Conservation (phyloP, 352 stramenopile genomes). For the Pythium aristosporum region DNA sequence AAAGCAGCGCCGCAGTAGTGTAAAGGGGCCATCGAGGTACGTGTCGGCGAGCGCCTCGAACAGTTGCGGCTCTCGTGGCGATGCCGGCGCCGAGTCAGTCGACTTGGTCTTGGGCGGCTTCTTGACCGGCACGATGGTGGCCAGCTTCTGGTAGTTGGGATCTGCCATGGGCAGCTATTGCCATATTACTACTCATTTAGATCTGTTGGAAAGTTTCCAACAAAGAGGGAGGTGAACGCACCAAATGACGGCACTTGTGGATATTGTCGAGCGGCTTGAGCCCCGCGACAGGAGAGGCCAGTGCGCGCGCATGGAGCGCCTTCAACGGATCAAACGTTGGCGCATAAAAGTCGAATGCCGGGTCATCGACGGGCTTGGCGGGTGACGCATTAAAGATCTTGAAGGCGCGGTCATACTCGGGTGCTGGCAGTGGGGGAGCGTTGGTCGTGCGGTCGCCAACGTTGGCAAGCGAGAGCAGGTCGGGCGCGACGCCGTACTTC, state of each 20-base stretch:
- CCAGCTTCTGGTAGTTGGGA: slow-evolving; percentile 46
- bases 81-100: not conserved
- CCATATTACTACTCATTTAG: not conserved
- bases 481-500: slow-evolving; percentile 68
- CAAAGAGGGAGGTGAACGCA: slow-evolving; percentile 23
- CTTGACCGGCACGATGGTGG: slow-evolving; percentile 34
- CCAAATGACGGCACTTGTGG: slow-evolving; percentile 78
- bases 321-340: slow-evolving; percentile 50
- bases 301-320: slow-evolving; percentile 31
- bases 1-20: slow-evolving; percentile 77
- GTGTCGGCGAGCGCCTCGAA: slow-evolving; percentile 39
- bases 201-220: not conserved
- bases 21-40: slow-evolving; percentile 85
- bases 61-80: slow-evolving; percentile 17
- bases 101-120: slow-evolving; percentile 2
- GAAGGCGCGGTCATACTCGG: slow-evolving; percentile 43
- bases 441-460: not conserved
- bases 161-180: slow-evolving; percentile 64
- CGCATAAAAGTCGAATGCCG: slow-evolving; percentile 52
- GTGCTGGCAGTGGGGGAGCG: not conserved
- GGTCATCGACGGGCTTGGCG: slow-evolving; percentile 1
- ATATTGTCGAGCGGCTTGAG: slow-evolving; percentile 83
- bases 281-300: slow-evolving; percentile 27
- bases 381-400: slow-evolving; percentile 21
- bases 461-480: slow-evolving; percentile 21